A percentile compares a stretch with the other conserved stretches of the same genome.
phyloP scores from a whole-genome alignment of 306 rosid species.

The Quercus robur region DNA sequence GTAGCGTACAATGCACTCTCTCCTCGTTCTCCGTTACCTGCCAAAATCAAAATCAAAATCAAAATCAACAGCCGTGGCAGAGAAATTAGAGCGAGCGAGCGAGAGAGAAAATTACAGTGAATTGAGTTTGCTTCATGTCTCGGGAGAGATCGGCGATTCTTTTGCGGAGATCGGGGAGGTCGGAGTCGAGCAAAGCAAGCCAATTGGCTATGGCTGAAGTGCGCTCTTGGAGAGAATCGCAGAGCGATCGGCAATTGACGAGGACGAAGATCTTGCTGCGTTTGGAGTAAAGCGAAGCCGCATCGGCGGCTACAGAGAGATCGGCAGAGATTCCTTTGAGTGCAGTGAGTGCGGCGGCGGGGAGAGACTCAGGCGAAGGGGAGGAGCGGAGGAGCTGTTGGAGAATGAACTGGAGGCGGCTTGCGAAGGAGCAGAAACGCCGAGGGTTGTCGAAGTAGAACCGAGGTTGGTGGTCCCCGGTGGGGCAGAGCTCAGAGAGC shows the following conservation, averaged over 20 bases:
- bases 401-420: constrained; percentile 33
- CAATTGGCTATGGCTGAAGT: constrained; percentile 30
- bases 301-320: constrained; percentile 21
- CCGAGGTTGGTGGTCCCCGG: not conserved
- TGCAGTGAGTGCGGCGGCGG: constrained; percentile 30
- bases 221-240: constrained; percentile 26
- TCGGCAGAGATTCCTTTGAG: constrained; percentile 35
- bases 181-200: constrained; percentile 41
- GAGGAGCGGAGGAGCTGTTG: constrained; percentile 24
- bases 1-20: constrained; percentile 37
- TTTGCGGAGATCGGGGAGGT: constrained; percentile 37
- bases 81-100: not conserved
- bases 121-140: constrained; percentile 51
- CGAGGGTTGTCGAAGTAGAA: constrained; percentile 32
- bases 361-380: constrained; percentile 11
- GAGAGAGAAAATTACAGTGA: constrained; percentile 26
- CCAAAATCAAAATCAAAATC: constrained; percentile 9
- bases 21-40: constrained; percentile 51
- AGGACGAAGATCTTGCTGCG: constrained; percentile 41
- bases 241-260: constrained; percentile 34
- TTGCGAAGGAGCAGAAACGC: constrained; percentile 33
- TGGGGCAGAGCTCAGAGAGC: constrained; percentile 27
- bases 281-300: constrained; percentile 20
- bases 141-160: constrained; percentile 36
- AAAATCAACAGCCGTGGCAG: not conserved